phyloP scores from a whole-genome alignment of 805 yeast genomes.

The Diddensiella santjacobensis region DNA sequence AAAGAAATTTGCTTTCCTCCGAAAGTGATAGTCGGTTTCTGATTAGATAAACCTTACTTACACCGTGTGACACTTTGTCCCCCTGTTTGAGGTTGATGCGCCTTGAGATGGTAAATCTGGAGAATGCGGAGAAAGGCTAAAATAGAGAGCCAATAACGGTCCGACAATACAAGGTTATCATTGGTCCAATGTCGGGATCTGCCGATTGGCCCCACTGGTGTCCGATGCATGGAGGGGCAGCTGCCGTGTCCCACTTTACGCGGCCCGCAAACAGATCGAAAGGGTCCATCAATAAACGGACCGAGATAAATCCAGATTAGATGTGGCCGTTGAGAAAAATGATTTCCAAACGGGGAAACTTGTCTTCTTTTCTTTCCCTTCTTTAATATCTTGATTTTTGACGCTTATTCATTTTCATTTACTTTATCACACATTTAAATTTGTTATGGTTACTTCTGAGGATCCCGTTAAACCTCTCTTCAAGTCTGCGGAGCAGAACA shows the following conservation, averaged over 20 bases:
- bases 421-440: too few relatives aligned
- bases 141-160: background rate
- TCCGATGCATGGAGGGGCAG: too few relatives aligned
- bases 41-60: too few relatives aligned
- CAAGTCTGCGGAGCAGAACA: slow-evolving; percentile 70
- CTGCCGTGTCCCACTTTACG: too few relatives aligned
- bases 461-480: slow-evolving; percentile 39
- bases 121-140: background rate
- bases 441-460: background rate
- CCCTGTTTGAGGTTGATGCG: too few relatives aligned
- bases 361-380: background rate
- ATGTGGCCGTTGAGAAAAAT: too few relatives aligned
- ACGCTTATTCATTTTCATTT: too few relatives aligned
- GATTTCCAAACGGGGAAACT: background rate
- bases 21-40: background rate
- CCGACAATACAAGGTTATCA: background rate
- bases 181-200: slow-evolving; percentile 2
- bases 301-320: background rate
- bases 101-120: background rate
- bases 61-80: too few relatives aligned
- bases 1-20: background rate
- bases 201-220: too few relatives aligned
- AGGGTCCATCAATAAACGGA: background rate
- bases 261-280: too few relatives aligned
- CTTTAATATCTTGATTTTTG: background rate